phyloP scores from a whole-genome alignment of 306 rosid genomes.

The Chamaecrista fasciculata region DNA sequence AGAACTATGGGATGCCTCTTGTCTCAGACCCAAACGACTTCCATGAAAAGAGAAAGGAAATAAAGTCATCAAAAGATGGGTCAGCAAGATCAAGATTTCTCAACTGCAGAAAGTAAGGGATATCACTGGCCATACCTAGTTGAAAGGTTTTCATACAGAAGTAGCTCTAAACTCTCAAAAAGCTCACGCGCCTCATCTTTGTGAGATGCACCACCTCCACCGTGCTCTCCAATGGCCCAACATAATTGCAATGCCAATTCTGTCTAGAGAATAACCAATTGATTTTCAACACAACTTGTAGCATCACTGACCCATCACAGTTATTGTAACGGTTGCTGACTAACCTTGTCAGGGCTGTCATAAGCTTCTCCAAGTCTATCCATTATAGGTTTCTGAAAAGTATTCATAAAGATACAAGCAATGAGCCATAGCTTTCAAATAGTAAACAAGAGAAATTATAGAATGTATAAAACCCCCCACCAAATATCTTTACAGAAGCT shows the following conservation, averaged over 20 bases:
- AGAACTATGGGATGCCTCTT: conserved; percentile 52
- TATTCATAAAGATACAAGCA: conserved; percentile 19
- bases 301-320: conserved; percentile 3
- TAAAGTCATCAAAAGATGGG: conserved; percentile 28
- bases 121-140: conserved; percentile 56
- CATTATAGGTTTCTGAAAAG: conserved; percentile 87
- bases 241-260: conserved; percentile 93
- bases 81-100: conserved; percentile 1
- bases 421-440: conserved; percentile 10
- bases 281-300: conserved; percentile 22
- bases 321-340: conserved; percentile 30
- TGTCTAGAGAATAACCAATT: conserved; percentile 50
- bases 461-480: neutral
- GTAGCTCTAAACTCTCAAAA: conserved; percentile 91
- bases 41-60: conserved; percentile 24
- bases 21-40: conserved; percentile 82
- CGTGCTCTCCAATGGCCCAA: conserved; percentile 99
- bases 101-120: conserved; percentile 23
- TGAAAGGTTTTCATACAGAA: conserved; percentile 89
- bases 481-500: conserved; percentile 3
- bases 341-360: conserved; percentile 84
- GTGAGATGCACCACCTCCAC: conserved; percentile 91
- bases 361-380: conserved; percentile 89
- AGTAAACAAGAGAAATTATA: conserved; percentile 11
- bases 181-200: conserved; percentile 98